These are phyloP conservation scores for Blastobotrys muscicola DNA, from an alignment of 805 yeast species.

Conservation along the genomic window DNA sequence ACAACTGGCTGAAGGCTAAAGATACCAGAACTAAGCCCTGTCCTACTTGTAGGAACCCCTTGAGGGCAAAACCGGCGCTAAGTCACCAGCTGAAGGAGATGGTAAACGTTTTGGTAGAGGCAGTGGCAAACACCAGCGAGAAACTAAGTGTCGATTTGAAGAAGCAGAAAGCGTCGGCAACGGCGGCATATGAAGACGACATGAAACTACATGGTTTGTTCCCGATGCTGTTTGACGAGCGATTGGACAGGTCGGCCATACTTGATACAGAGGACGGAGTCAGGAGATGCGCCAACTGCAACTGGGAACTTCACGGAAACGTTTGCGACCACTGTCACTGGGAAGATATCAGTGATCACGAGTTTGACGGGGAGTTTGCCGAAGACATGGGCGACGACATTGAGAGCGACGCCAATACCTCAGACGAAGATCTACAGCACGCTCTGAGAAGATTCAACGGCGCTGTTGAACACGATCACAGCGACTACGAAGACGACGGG, in stretches of 20 bases:
- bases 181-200: conserved; percentile 14
- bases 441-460: background rate
- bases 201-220: conserved; percentile 33
- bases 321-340: conserved; percentile 48
- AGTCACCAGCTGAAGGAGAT: conserved; percentile 6
- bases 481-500: conserved; percentile 10
- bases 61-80: conserved; percentile 7
- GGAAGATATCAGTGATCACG: conserved; percentile 12
- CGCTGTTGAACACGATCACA: background rate
- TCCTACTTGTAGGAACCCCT: conserved; percentile 16
- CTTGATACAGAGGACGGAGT: conserved; percentile 56
- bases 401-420: background rate
- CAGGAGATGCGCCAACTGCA: conserved; percentile 55
- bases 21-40: conserved; percentile 10
- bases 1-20: conserved; percentile 21
- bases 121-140: conserved; percentile 4
- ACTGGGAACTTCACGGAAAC: conserved; percentile 58
- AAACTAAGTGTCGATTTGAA: conserved; percentile 1
- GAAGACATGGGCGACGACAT: conserved; percentile 5
- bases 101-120: conserved; percentile 4
- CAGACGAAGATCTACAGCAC: background rate
- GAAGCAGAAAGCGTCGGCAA: conserved; percentile 4
- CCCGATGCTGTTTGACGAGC: conserved; percentile 35
- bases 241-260: conserved; percentile 28
- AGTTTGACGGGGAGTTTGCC: conserved; percentile 3